Evolutionary conservation across 306 rosid genomes (phyloP).

Genomic region (Quillaja saponaria): DNA sequence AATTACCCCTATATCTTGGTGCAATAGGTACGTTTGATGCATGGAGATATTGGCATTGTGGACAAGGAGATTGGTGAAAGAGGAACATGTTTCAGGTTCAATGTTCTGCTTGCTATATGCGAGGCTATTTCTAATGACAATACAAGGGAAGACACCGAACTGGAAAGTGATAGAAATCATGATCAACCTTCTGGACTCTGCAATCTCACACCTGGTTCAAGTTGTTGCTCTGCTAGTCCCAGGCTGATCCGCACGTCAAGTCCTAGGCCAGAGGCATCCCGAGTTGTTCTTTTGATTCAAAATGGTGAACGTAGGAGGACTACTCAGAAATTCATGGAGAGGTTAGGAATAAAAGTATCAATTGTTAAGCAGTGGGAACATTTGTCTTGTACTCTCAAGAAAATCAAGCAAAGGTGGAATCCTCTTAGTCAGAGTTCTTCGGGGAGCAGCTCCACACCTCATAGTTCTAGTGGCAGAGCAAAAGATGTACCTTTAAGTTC

Average conservation of each 20-base stretch:
- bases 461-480: slow-evolving; percentile 3
- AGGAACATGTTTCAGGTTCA: slow-evolving; percentile 77
- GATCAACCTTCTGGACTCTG: slow-evolving; percentile 14
- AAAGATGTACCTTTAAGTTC: slow-evolving; percentile 22
- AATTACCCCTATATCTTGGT: neutral
- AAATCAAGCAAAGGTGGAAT: slow-evolving; percentile 20
- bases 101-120: slow-evolving; percentile 42
- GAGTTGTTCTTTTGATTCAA: slow-evolving; percentile 36
- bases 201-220: slow-evolving; percentile 22
- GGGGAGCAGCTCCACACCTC: slow-evolving; percentile 27
- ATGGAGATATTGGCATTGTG: slow-evolving; percentile 67
- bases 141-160: slow-evolving; percentile 34
- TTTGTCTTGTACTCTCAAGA: slow-evolving; percentile 28
- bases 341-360: slow-evolving; percentile 33
- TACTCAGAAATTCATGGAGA: slow-evolving; percentile 40
- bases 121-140: slow-evolving; percentile 18
- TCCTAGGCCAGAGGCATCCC: slow-evolving; percentile 50
- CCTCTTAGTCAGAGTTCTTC: slow-evolving; percentile 26
- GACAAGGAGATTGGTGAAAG: slow-evolving; percentile 66
- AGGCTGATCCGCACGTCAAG: slow-evolving; percentile 30
- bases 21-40: slow-evolving; percentile 75
- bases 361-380: slow-evolving; percentile 34
- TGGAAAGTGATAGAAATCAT: slow-evolving; percentile 24
- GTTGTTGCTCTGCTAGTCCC: slow-evolving; percentile 42
- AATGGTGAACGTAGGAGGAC: slow-evolving; percentile 28